Base-by-base conservation (phyloP, 2,329 filamentous ascomycete species). In the Ramichloridium luteum region DNA sequence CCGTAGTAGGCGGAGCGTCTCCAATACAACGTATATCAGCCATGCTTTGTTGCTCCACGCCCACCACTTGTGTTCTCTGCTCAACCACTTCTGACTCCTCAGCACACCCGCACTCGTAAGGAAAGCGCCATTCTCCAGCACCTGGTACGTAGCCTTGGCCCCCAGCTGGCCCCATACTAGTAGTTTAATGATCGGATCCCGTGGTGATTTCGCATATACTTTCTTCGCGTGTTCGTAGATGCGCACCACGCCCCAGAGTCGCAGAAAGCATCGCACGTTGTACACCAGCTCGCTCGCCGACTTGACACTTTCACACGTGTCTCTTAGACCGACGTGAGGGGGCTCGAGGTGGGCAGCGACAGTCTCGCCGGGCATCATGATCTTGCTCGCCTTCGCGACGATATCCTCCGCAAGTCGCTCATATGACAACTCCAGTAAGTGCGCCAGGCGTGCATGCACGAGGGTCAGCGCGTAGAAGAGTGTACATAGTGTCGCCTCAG, bases 41-140 rank as follows among this genome's bases (percentile, higher is more conserved):
- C 88, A 96, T 40, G 80, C 81, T 27, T 84, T 68, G 35, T 73
- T 75, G 57, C 80, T 85, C 74, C 78, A 81, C 12, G 75, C 54
- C 57, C 71, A 77, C 51, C 77, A 75, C 43, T 61, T 65, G 16
- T 55, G 67, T 53, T 80, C 69, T 28, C 68, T 68, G 17, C 34
- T 46, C 22, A 27, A 29, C 29, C 44, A 47, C 11, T 30, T 25
- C 31, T 55, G 51, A 0, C 59, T 57, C 6, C 38, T 43, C 16
- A 93, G 52, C 3, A 92, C 70, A 13, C 78, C 77, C 55, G 85
- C 85, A 38, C 66, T 64, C 3, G 75, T 68, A 22, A 96, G 68
- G 61, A 80, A 93, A 11, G 80, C 80, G 23, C 70, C 68, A 59
- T 93, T 94, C 64, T 98, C 90, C 25, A 88, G 66, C 1, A 72